Percentiles rank a stretch among this genome's conserved stretches.
Conservation (phyloP, 768 basidiomycete genomes). For the Boletellus ananiceps region DNA sequence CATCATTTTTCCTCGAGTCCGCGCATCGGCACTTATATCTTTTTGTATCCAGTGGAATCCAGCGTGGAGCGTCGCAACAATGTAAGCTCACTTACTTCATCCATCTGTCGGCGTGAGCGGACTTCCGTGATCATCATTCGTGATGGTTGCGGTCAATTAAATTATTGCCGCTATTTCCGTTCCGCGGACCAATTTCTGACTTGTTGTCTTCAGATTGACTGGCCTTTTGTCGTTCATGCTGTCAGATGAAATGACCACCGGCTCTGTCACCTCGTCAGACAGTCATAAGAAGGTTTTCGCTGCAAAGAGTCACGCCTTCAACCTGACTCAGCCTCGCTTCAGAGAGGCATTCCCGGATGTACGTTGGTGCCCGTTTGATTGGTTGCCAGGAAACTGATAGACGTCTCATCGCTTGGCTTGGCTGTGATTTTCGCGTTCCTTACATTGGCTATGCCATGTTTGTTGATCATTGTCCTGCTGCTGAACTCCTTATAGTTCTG, state of each 20-base stretch:
- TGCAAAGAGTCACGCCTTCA: constrained; percentile 78
- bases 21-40: constrained; percentile 1
- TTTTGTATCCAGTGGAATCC: constrained; percentile 75
- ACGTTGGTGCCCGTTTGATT: constrained; percentile 30
- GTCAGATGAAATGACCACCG: constrained; percentile 95
- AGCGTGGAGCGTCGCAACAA: constrained; percentile 92
- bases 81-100: constrained; percentile 47
- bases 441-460: constrained; percentile 9
- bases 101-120: constrained; percentile 1
- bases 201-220: constrained; percentile 57
- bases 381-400: constrained; percentile 21
- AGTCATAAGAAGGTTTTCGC: constrained; percentile 78
- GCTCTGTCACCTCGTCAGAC: constrained; percentile 77
- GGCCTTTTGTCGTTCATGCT: constrained; percentile 94
- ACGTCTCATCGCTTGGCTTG: constrained; percentile 13
- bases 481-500: constrained; percentile 53
- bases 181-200: constrained; percentile 8
- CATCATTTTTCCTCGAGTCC: constrained; percentile 23
- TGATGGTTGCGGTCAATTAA: constrained; percentile 12
- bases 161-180: constrained; percentile 8
- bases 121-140: constrained; percentile 8
- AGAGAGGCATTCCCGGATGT: constrained; percentile 87
- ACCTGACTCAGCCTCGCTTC: constrained; percentile 74
- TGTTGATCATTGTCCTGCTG: constrained; percentile 19
- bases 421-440: constrained; percentile 18